These are phyloP conservation scores for Penicillium sp. DNA, from an alignment of 2,329 filamentous ascomycete species.

Conservation along the genomic window DNA sequence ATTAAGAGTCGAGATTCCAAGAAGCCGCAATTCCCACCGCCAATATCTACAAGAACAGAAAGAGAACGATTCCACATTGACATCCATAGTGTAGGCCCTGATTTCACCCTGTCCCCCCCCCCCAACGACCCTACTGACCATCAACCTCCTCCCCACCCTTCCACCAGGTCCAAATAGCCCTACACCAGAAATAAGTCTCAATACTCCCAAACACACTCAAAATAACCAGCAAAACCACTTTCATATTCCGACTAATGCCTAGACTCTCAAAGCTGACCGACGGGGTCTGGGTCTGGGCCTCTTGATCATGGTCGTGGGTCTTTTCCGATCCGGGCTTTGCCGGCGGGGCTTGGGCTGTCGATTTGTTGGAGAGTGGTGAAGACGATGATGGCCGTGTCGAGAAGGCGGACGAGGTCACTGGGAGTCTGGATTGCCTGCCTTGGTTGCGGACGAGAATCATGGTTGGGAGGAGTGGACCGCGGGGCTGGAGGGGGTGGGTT, in stretches of 20 bases:
- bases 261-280: constrained; percentile 27
- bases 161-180: constrained; percentile 29
- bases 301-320: not conserved
- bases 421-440: not conserved
- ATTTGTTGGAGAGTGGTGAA: not conserved
- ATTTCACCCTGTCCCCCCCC: no score
- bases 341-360: not conserved
- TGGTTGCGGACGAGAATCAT: not conserved
- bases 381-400: not conserved
- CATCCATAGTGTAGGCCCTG: no score
- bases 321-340: not conserved
- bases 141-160: constrained; percentile 3
- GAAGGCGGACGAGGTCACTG: not conserved
- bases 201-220: constrained; percentile 35
- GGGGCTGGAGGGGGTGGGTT: not conserved
- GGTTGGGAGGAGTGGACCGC: constrained; percentile 5
- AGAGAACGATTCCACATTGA: not conserved
- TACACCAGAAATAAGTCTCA: constrained; percentile 37
- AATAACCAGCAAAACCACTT: constrained; percentile 28
- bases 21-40: not conserved
- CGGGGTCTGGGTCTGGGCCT: not conserved
- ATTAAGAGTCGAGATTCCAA: not conserved
- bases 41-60: not conserved
- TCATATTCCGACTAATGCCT: constrained; percentile 32
- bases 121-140: not conserved